These are phyloP conservation scores for Pestalotiopsis sp. DNA, from an alignment of 2,329 filamentous ascomycete species.

Conservation along the genomic window DNA sequence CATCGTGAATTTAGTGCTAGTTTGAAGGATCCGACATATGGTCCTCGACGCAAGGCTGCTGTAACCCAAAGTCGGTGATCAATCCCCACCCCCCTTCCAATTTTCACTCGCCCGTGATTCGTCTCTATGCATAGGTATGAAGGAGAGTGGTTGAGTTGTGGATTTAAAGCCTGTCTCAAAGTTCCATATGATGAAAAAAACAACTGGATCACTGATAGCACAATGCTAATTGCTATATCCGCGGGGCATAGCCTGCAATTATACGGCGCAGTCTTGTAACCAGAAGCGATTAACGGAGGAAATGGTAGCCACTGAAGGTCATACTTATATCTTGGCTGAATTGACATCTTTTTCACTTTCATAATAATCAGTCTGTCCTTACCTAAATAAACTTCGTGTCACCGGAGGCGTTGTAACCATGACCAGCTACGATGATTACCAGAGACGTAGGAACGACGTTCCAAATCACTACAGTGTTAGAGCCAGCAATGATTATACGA, in stretches of 20 bases:
- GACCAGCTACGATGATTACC: background rate
- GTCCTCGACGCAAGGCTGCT: too few species aligned
- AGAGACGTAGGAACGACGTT: background rate
- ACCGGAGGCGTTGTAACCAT: background rate
- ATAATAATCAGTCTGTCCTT: background rate
- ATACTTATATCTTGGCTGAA: background rate
- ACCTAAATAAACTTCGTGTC: background rate
- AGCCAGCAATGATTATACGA: background rate
- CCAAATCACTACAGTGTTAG: background rate
- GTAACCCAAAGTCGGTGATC: too few species aligned
- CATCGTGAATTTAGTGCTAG: too few species aligned
- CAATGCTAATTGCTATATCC: too few species aligned
- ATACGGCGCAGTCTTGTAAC: background rate
- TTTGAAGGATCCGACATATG: too few species aligned
- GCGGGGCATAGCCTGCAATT: background rate
- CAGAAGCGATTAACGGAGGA: background rate
- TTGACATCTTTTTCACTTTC: background rate
- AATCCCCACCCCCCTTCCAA: too few species aligned
- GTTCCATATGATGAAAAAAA: too few species aligned
- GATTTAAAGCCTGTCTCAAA: too few species aligned
- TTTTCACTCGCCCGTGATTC: too few species aligned
- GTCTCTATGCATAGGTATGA: too few species aligned
- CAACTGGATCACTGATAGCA: too few species aligned
- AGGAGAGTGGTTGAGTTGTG: too few species aligned
- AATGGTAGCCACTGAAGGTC: background rate